Base-by-base conservation (phyloP, 169 alveolate species). In the Plasmodium reichenowi region DNA sequence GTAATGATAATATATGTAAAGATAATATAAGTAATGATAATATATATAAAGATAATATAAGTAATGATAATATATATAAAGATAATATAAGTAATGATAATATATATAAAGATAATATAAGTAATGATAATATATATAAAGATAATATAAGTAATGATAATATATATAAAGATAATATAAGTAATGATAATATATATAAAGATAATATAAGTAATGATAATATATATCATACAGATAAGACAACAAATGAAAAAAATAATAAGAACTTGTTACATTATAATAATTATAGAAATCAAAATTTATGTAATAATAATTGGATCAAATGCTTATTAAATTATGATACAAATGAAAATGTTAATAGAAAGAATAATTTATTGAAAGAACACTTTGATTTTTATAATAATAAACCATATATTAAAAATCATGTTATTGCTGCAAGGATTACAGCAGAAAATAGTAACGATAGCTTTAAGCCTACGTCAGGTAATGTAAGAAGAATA, bases 391-490 rank as follows among this genome's bases (percentile, higher is more conserved):
- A 78, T 72, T 83, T 63, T 89, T 91, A 73, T 76, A 93, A 64
- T 52, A 68, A 70, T 56, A 59, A 48, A 32, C 91, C 91, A 1
- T 13, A 83, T 26, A 24, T 83, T 17, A 88, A 88, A 43, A 93
- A 90, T 58, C 95, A 95, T 74, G 93, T 91, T 45, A 93, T 95
- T 26, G 96, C 97, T 83, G 96, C 97, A 24, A 94, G 98, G 4
- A 92, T 96, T 63, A 96, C 98, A 12, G 97, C 98, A 24, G 98
- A 96, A 88, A 93, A 95, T 70, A 96, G 97, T 26, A 96, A 94
- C 73, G 97, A 95, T 54, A 96, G 97, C 63, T 96, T 96, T 92
- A 92, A 93, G 67, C 98, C 98, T 26, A 94, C 97, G 1, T 91
- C 97, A 50, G 98, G 98, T 13, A 88, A 71, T 7, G 93, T 93